Evolutionary conservation across 2,329 filamentous ascomycete species (phyloP).

Genomic region (Corniculantispora saksenae): DNA sequence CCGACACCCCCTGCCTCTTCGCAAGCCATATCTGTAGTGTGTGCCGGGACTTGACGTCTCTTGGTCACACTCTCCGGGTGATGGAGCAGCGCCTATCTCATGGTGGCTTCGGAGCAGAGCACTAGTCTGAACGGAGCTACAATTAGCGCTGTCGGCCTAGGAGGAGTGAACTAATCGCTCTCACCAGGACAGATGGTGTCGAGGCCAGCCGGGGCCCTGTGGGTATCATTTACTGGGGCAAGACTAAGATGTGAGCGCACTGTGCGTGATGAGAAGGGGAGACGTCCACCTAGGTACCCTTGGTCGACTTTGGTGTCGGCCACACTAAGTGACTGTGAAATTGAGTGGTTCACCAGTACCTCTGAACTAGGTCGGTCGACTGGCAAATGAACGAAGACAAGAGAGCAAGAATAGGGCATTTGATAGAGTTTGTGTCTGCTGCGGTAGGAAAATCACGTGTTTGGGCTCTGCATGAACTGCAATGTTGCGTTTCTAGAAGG

Average conservation of each 20-base stretch:
- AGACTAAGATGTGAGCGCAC: conserved; percentile 15
- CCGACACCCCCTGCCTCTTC: neutral
- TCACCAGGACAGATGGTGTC: conserved; percentile 15
- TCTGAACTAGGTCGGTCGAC: neutral
- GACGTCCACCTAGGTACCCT: neutral
- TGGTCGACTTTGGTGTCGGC: neutral
- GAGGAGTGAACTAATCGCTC: conserved; percentile 18
- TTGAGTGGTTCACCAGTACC: neutral
- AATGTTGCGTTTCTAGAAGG: neutral
- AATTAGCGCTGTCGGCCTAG: conserved; percentile 11
- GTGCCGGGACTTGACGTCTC: conserved; percentile 7
- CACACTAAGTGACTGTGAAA: neutral
- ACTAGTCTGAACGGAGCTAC: conserved; percentile 5
- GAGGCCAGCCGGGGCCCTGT: conserved; percentile 8
- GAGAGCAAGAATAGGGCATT: neutral
- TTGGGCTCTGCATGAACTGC: neutral
- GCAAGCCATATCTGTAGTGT: conserved; percentile 14
- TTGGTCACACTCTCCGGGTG: conserved; percentile 15
- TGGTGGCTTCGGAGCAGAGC: conserved; percentile 15
- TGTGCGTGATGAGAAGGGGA: conserved; percentile 15
- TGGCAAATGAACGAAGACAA: neutral
- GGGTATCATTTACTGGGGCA: conserved; percentile 12
- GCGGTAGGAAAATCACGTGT: neutral
- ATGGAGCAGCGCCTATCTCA: conserved; percentile 14
- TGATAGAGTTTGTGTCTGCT: neutral